Percentiles rank a stretch among this genome's conserved stretches.
Evolutionary conservation across 495 filamentous ascomycete species (phyloP).

Genomic region (Apodospora peruviana): DNA sequence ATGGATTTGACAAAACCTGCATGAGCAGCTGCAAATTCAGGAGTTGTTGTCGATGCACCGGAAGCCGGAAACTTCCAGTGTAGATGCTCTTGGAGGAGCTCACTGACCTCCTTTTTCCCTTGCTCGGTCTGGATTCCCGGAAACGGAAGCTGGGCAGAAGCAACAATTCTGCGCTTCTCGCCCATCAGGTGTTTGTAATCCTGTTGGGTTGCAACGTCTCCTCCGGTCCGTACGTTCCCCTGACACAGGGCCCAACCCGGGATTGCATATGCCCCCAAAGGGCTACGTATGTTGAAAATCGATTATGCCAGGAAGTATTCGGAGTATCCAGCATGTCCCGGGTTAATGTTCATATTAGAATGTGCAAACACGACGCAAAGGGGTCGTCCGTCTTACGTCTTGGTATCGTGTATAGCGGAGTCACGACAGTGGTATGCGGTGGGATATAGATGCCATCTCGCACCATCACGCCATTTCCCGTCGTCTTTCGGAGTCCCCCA

Average conservation of each 20-base stretch:
- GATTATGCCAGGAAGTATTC: too few relatives aligned
- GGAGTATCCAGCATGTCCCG: too few relatives aligned
- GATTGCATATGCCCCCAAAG: too few relatives aligned
- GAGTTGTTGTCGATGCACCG: not conserved
- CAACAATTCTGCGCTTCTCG: not conserved
- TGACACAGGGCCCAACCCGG: too few relatives aligned
- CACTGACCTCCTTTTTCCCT: not conserved
- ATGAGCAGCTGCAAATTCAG: not conserved
- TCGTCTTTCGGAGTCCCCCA: constrained; percentile 37
- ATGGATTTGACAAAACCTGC: not conserved
- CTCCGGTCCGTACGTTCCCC: too few relatives aligned
- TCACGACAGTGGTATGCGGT: constrained; percentile 30
- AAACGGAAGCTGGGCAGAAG: not conserved
- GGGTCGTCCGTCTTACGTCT: not conserved
- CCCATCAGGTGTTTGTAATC: too few relatives aligned
- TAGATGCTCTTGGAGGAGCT: not conserved
- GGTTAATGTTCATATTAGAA: not conserved
- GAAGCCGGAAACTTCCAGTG: not conserved
- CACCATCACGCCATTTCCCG: constrained; percentile 40
- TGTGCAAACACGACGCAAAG: not conserved
- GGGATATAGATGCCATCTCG: constrained; percentile 39
- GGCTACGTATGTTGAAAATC: too few relatives aligned
- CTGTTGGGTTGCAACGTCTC: too few relatives aligned
- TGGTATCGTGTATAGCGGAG: constrained; percentile 38
- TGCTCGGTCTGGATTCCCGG: not conserved